These are phyloP conservation scores for Bryopsis sp. DNA, from an alignment of 139 green algal species.

Conservation along the genomic window DNA sequence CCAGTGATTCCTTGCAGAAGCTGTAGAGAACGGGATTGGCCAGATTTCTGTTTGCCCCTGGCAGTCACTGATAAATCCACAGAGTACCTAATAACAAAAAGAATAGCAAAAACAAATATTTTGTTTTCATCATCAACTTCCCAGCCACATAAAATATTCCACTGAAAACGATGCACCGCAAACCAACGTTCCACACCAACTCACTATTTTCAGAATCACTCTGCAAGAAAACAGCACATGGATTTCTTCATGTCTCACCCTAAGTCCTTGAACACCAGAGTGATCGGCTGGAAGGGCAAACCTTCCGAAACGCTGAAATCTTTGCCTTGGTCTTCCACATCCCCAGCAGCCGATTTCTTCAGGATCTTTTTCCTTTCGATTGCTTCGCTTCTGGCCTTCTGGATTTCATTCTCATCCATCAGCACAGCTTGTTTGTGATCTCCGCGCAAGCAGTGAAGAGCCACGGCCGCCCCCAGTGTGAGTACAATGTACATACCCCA, in stretches of 20 bases:
- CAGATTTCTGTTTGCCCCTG: too few species aligned
- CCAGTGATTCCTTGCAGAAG: slow-evolving; percentile 50
- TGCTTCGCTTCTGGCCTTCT: not conserved
- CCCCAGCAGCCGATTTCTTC: not conserved
- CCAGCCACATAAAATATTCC: too few species aligned
- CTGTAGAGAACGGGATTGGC: too few species aligned
- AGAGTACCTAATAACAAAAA: too few species aligned
- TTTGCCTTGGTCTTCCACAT: slow-evolving; percentile 18
- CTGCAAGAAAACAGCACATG: too few species aligned
- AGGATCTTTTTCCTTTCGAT: not conserved
- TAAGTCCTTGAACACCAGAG: slow-evolving; percentile 38
- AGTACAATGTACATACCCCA: slow-evolving; percentile 24
- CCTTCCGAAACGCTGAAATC: slow-evolving; percentile 10
- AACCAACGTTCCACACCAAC: too few species aligned
- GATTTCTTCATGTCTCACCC: too few species aligned
- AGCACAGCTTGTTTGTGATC: slow-evolving; percentile 16
- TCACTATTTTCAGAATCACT: too few species aligned
- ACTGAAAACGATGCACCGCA: too few species aligned
- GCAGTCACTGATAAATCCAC: slow-evolving; percentile 32
- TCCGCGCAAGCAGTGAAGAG: slow-evolving; percentile 27
- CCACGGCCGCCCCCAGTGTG: slow-evolving; percentile 24
- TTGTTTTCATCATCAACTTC: too few species aligned
- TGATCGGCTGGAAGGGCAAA: slow-evolving; percentile 46
- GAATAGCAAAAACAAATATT: too few species aligned
- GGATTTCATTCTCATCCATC: slow-evolving; percentile 13